phyloP scores from a whole-genome alignment of 441 rosid genomes.

The Euphorbia celastroides region DNA sequence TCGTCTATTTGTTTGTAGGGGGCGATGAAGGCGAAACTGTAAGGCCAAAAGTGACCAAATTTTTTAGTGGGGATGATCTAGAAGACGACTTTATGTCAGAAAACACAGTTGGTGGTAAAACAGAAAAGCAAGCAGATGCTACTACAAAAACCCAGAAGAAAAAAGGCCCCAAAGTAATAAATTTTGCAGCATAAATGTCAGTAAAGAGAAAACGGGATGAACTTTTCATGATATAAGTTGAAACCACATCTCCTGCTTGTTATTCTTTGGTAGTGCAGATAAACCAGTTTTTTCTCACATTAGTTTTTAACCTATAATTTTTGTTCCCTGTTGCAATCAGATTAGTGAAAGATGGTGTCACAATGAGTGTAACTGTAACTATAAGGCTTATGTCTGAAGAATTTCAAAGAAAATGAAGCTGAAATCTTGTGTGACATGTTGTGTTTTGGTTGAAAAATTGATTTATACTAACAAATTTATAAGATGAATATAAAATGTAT shows the following conservation, averaged over 20 bases:
- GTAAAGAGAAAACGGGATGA: neutral
- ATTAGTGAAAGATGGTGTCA: neutral
- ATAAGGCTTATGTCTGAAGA: neutral
- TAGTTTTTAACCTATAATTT: neutral
- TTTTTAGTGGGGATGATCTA: slow-evolving; percentile 75
- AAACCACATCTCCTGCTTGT: no score
- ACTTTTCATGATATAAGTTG: neutral
- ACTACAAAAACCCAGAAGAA: slow-evolving; percentile 42
- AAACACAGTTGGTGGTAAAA: slow-evolving; percentile 25
- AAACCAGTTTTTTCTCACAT: neutral
- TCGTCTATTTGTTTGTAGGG: slow-evolving; percentile 30
- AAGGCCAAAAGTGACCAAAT: slow-evolving; percentile 53
- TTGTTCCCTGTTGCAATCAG: neutral
- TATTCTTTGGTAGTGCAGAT: neutral
- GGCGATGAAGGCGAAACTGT: slow-evolving; percentile 33
- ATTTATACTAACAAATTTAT: no score
- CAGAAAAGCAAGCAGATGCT: slow-evolving; percentile 25
- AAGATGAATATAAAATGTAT: no score
- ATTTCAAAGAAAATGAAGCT: neutral
- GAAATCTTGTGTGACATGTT: neutral
- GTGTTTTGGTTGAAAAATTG: neutral
- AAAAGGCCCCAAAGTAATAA: slow-evolving; percentile 63
- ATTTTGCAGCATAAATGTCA: slow-evolving; percentile 41
- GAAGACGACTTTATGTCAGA: slow-evolving; percentile 67
- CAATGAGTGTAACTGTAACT: neutral